Evolutionary conservation across 805 yeast species (phyloP).

Genomic region (Yarrowia yakushimensis): DNA sequence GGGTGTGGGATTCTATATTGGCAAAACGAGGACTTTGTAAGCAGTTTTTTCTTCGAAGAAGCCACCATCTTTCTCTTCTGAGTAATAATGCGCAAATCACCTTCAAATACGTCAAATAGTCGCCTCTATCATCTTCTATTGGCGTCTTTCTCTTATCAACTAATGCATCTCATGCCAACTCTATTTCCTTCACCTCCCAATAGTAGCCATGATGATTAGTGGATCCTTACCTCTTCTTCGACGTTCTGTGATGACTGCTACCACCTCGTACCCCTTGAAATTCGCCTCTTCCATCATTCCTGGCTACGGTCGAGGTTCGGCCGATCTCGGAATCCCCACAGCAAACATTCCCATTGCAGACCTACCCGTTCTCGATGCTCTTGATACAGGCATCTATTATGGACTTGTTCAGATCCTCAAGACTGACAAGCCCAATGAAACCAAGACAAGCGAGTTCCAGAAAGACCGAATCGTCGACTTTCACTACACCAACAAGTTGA

Average conservation of each 20-base stretch:
- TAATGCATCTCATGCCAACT: neutral
- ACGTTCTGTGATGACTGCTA: neutral
- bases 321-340: slow-evolving; percentile 92
- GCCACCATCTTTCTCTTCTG: too few relatives aligned
- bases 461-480: slow-evolving; percentile 44
- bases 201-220: neutral
- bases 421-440: slow-evolving; percentile 16
- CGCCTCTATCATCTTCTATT: too few relatives aligned
- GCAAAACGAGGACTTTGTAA: too few relatives aligned
- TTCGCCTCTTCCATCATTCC: slow-evolving; percentile 44
- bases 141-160: neutral
- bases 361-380: slow-evolving; percentile 33
- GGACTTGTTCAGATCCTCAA: slow-evolving; percentile 55
- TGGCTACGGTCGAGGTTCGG: slow-evolving; percentile 95
- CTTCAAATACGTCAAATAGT: too few relatives aligned
- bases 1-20: too few relatives aligned
- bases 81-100: too few relatives aligned
- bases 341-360: slow-evolving; percentile 74
- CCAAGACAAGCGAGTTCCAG: slow-evolving; percentile 22
- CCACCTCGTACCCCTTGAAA: neutral
- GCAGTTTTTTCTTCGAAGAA: too few relatives aligned
- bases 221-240: neutral
- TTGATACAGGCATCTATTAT: slow-evolving; percentile 79
- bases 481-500: slow-evolving; percentile 57
- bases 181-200: neutral